phyloP scores from a whole-genome alignment of 1,284 basidiomycete species.

The Leccinum holopus region DNA sequence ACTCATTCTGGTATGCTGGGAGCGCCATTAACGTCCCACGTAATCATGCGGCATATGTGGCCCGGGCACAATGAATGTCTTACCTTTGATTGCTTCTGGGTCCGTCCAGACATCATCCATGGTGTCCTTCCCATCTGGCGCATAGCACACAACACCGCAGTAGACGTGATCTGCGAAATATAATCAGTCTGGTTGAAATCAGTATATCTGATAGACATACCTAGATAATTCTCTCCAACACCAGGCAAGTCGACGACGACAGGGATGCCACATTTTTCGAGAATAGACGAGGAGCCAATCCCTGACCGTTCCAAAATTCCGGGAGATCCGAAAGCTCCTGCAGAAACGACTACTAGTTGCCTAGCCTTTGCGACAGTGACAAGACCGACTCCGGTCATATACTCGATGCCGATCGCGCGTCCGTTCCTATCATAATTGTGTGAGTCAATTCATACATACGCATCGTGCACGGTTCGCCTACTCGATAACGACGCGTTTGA shows the following conservation, averaged over 20 bases:
- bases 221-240: conserved; percentile 50
- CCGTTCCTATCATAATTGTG: conserved; percentile 36
- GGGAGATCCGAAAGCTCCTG: conserved; percentile 23
- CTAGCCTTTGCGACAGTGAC: conserved; percentile 1
- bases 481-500: conserved; percentile 3
- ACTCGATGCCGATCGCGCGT: conserved; percentile 57
- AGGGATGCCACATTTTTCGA: conserved; percentile 41
- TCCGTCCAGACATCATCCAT: conserved; percentile 13
- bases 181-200: too few relatives aligned
- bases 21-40: background rate
- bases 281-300: conserved; percentile 42
- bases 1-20: conserved; percentile 4
- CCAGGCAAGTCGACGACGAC: conserved; percentile 49
- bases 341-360: conserved; percentile 28
- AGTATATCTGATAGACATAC: background rate
- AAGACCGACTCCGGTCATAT: conserved; percentile 33
- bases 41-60: background rate
- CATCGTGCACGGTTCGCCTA: background rate
- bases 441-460: background rate
- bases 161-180: conserved; percentile 5
- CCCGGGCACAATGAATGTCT: background rate
- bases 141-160: background rate
- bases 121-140: conserved; percentile 2
- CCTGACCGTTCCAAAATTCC: conserved; percentile 33
- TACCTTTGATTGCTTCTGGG: conserved; percentile 1